phyloP scores from a whole-genome alignment of 2,329 filamentous ascomycete species.

The Blastomyces percursus region DNA sequence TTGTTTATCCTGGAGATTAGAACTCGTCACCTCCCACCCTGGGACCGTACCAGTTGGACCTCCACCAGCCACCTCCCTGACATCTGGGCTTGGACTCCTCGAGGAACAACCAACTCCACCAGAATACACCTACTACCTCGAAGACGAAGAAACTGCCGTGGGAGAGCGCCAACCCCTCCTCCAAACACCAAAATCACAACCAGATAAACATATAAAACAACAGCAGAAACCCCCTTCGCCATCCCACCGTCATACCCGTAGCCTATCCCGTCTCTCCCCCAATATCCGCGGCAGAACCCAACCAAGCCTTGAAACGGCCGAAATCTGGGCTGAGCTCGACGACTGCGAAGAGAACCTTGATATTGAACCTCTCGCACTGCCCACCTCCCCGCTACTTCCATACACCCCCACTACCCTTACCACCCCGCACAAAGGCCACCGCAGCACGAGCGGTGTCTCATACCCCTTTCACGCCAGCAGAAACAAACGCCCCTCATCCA shows the following conservation, averaged over 20 bases:
- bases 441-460: constrained; percentile 8
- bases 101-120: constrained; percentile 40
- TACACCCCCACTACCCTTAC: not conserved
- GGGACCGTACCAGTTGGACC: constrained; percentile 39
- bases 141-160: constrained; percentile 33
- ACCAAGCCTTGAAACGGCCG: constrained; percentile 54
- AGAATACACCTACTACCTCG: constrained; percentile 15
- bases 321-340: constrained; percentile 82
- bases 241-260: constrained; percentile 27
- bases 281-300: constrained; percentile 39
- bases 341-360: constrained; percentile 47
- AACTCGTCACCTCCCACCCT: constrained; percentile 43
- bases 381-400: constrained; percentile 1
- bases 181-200: constrained; percentile 15
- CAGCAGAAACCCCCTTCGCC: constrained; percentile 12
- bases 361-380: constrained; percentile 4
- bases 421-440: constrained; percentile 2
- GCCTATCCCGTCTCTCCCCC: constrained; percentile 22
- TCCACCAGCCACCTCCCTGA: constrained; percentile 57
- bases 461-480: not conserved
- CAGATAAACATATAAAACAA: constrained; percentile 9
- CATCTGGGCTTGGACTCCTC: constrained; percentile 72
- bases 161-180: constrained; percentile 33
- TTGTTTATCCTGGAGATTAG: constrained; percentile 85
- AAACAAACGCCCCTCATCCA: not conserved